Percentiles rank a stretch among this genome's conserved stretches.
Conservation (phyloP, 163 green algal species). For the Scenedesmus sp. region DNA sequence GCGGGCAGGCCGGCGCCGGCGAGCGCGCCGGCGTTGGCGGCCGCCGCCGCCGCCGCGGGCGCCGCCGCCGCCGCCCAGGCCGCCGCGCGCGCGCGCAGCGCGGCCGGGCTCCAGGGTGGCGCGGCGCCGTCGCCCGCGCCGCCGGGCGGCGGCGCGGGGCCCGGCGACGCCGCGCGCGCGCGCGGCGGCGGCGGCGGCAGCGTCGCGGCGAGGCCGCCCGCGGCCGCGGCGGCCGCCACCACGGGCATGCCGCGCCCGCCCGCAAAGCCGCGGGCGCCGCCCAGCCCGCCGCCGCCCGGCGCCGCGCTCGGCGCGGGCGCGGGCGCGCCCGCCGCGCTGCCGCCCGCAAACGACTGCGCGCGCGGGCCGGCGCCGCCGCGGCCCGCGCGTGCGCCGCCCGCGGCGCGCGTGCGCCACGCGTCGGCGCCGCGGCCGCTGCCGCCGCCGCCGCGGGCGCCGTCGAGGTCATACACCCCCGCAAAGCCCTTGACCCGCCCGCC, state of each 20-base stretch:
- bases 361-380: too few relatives aligned
- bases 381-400: background rate
- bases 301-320: too few relatives aligned
- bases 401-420: background rate
- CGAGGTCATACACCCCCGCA: slow-evolving; percentile 36
- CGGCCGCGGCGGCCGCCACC: background rate
- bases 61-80: slow-evolving; percentile 14
- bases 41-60: slow-evolving; percentile 27
- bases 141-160: background rate
- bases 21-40: slow-evolving; percentile 3
- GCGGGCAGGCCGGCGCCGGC: slow-evolving; percentile 12
- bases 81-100: too few relatives aligned
- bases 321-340: too few relatives aligned
- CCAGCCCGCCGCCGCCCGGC: too few relatives aligned
- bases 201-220: background rate
- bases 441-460: background rate
- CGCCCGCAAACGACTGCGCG: too few relatives aligned
- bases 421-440: background rate
- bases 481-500: slow-evolving; percentile 40
- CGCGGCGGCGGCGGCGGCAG: background rate
- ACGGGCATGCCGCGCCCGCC: background rate
- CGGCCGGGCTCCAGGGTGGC: too few relatives aligned
- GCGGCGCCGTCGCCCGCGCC: background rate
- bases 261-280: too few relatives aligned
- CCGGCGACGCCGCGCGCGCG: background rate